phyloP scores from a whole-genome alignment of 176 grass and related monocot genomes.

The Oryza glumipatula region DNA sequence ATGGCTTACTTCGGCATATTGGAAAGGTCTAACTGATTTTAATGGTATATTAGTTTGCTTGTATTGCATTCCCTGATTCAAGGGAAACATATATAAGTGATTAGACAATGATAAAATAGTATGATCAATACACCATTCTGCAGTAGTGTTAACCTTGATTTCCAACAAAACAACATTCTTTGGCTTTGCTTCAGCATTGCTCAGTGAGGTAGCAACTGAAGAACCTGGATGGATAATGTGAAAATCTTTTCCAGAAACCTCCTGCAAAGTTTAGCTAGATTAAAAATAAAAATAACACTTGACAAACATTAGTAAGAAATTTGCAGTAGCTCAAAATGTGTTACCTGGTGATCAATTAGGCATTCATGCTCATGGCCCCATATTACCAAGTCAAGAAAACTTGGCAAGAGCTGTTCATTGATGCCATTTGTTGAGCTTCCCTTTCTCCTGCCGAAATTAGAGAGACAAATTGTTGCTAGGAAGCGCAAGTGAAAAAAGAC shows the following conservation, averaged over 20 bases:
- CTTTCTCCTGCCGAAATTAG: slow-evolving; percentile 51
- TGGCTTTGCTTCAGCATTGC: slow-evolving; percentile 66
- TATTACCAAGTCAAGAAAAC: slow-evolving; percentile 78
- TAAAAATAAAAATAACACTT: neutral
- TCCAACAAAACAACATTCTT: slow-evolving; percentile 82
- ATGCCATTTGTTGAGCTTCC: slow-evolving; percentile 57
- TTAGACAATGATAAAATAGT: slow-evolving; percentile 16
- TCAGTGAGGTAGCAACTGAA: slow-evolving; percentile 81
- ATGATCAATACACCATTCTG: slow-evolving; percentile 14
- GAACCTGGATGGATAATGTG: slow-evolving; percentile 90
- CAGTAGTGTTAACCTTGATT: slow-evolving; percentile 66
- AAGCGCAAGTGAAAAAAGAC: neutral
- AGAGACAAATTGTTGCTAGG: neutral
- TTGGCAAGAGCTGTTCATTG: slow-evolving; percentile 66
- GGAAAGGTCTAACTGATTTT: slow-evolving; percentile 77
- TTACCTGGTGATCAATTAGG: slow-evolving; percentile 77
- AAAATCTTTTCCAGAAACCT: slow-evolving; percentile 79
- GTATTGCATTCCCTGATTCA: slow-evolving; percentile 70
- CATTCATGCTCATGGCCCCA: slow-evolving; percentile 97
- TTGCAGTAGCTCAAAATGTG: neutral
- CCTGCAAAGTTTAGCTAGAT: slow-evolving; percentile 46
- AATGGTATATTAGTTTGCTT: slow-evolving; percentile 78
- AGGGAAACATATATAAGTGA: slow-evolving; percentile 30
- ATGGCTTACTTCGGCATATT: slow-evolving; percentile 70
- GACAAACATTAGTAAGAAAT: neutral